phyloP scores from a whole-genome alignment of 371 early-diverging fungal genomes.

The Mucor racemosus region DNA sequence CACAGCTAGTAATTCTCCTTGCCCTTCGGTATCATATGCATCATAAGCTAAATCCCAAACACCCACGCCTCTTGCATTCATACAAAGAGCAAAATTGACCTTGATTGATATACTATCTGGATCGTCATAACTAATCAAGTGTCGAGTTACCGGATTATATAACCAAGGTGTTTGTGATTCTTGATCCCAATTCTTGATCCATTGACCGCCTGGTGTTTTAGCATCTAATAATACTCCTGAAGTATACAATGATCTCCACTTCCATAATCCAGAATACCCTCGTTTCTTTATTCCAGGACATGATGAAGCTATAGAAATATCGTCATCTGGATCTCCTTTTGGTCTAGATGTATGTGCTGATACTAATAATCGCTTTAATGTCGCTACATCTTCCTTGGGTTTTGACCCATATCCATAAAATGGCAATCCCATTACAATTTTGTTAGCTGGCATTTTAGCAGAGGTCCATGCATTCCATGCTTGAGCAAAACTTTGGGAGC shows the following conservation, averaged over 20 bases:
- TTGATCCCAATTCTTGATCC: conserved; percentile 66
- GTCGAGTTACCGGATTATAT: conserved; percentile 56
- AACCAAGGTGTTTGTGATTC: conserved; percentile 67
- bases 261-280: conserved; percentile 65
- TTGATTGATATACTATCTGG: conserved; percentile 55
- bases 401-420: conserved; percentile 61
- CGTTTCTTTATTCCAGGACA: conserved; percentile 13
- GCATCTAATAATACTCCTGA: conserved; percentile 56
- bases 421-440: conserved; percentile 62
- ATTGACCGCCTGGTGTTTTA: conserved; percentile 54
- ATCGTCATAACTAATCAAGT: conserved; percentile 69
- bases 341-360: conserved; percentile 18
- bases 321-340: conserved; percentile 21
- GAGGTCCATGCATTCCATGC: conserved; percentile 54
- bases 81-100: conserved; percentile 49
- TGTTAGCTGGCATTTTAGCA: conserved; percentile 59
- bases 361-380: conserved; percentile 11
- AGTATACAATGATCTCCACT: conserved; percentile 62
- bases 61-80: conserved; percentile 40
- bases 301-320: background rate
- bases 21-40: background rate
- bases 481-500: conserved; percentile 41
- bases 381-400: conserved; percentile 16
- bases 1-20: conserved; percentile 8
- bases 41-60: conserved; percentile 21